These are phyloP conservation scores for Trematosphaeria pertusa DNA, from an alignment of 2,329 filamentous ascomycete genomes.

Conservation along the genomic window DNA sequence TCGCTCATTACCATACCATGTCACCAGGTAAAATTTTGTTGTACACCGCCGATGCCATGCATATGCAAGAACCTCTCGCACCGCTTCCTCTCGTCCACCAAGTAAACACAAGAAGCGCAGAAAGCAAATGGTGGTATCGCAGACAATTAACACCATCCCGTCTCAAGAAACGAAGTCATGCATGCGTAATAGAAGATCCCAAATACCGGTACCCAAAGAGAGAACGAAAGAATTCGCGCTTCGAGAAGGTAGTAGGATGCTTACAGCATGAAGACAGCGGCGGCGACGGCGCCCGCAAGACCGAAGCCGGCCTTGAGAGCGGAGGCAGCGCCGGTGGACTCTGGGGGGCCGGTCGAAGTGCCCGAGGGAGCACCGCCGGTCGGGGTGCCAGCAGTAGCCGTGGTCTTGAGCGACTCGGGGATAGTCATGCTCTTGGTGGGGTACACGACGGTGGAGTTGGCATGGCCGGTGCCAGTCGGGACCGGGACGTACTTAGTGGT, in stretches of 20 bases:
- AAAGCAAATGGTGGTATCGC: conserved; percentile 9
- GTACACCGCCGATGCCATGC: neutral
- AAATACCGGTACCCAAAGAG: conserved; percentile 4
- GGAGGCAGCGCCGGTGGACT: conserved; percentile 43
- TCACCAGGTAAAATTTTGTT: too few relatives aligned
- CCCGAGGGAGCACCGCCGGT: conserved; percentile 20
- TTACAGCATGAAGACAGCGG: conserved; percentile 50
- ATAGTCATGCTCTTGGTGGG: conserved; percentile 45
- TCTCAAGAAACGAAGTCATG: conserved; percentile 7
- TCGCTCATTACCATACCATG: too few relatives aligned
- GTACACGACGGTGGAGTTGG: conserved; percentile 37
- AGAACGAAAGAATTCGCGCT: neutral
- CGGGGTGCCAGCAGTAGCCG: conserved; percentile 36
- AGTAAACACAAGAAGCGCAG: too few relatives aligned
- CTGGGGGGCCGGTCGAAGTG: conserved; percentile 23
- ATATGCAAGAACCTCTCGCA: too few relatives aligned
- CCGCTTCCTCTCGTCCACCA: too few relatives aligned
- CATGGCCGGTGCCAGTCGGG: conserved; percentile 30
- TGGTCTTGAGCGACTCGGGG: conserved; percentile 40
- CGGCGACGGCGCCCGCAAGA: conserved; percentile 51
- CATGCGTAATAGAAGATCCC: conserved; percentile 7
- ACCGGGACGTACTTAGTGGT: conserved; percentile 19
- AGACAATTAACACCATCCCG: too few relatives aligned
- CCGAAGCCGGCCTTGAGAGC: conserved; percentile 44
- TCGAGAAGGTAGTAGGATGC: conserved; percentile 10